These are phyloP conservation scores for Deakozyma indianensis DNA, from an alignment of 805 yeast species.

Conservation along the genomic window DNA sequence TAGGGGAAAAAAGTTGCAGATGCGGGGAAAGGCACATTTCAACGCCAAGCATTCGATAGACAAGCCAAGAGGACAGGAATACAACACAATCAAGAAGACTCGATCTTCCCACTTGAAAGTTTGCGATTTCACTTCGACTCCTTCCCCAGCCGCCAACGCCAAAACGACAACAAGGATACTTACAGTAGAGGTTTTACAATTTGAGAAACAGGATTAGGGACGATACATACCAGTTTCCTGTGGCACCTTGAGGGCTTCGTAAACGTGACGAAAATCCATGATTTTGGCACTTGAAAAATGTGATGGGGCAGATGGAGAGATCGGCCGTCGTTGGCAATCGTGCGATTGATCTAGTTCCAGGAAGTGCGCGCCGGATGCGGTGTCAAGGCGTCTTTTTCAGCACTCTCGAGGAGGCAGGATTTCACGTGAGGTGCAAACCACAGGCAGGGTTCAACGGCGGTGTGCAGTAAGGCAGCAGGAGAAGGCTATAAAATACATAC, in stretches of 20 bases:
- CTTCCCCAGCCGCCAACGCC: not conserved
- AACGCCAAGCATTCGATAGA: no score
- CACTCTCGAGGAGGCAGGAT: not conserved
- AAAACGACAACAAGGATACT: not conserved
- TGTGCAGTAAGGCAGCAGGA: not conserved
- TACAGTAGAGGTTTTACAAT: not conserved
- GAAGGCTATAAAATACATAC: not conserved
- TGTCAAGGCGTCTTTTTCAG: not conserved
- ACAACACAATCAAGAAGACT: no score
- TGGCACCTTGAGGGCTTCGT: slow-evolving; percentile 7
- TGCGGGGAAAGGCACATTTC: no score
- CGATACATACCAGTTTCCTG: slow-evolving; percentile 8
- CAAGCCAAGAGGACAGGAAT: no score
- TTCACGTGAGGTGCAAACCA: not conserved
- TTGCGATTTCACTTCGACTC: not conserved
- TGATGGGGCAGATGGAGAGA: not conserved
- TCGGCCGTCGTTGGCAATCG: slow-evolving; percentile 5
- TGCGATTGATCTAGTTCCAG: slow-evolving; percentile 5
- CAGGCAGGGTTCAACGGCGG: not conserved
- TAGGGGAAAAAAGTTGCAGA: no score
- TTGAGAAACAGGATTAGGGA: not conserved
- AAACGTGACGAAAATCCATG: slow-evolving; percentile 9
- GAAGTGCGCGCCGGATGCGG: slow-evolving; percentile 1
- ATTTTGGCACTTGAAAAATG: not conserved
- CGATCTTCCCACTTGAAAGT: not conserved